A percentile compares a stretch with the other conserved stretches of the same genome.
Evolutionary conservation across 352 stramenopile genomes (phyloP).

Genomic region (Phytophthora boehmeriae): DNA sequence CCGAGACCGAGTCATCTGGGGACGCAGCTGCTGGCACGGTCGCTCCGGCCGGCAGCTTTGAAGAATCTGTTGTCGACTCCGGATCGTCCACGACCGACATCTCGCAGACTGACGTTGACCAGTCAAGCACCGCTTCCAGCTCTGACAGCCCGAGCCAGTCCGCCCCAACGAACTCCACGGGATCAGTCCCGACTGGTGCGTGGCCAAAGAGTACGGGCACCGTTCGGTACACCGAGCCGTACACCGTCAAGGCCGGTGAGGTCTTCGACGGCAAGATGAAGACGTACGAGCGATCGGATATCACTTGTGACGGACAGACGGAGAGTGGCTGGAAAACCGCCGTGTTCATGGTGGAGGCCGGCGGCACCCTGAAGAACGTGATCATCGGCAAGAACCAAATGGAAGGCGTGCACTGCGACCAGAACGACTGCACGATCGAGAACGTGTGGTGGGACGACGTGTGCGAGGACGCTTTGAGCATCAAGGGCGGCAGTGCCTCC

Average conservation of each 20-base stretch:
- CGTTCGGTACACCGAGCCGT: conserved; percentile 19
- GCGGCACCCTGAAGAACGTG: conserved; percentile 43
- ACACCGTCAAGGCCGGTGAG: conserved; percentile 38
- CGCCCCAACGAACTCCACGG: conserved; percentile 12
- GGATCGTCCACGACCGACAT: conserved; percentile 6
- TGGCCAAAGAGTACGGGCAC: conserved; percentile 13
- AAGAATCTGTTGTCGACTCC: conserved; percentile 20
- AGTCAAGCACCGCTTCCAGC: conserved; percentile 22
- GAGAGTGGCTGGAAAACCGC: conserved; percentile 13
- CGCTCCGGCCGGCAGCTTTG: conserved; percentile 20
- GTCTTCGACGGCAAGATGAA: conserved; percentile 28
- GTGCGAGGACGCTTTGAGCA: conserved; percentile 28
- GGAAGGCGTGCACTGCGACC: conserved; percentile 25
- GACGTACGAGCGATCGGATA: conserved; percentile 55
- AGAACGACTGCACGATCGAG: conserved; percentile 37
- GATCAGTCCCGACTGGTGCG: conserved; percentile 5
- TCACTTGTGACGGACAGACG: conserved; percentile 36
- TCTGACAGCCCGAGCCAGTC: conserved; percentile 1
- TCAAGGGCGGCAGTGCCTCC: conserved; percentile 39
- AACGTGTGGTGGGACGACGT: conserved; percentile 17
- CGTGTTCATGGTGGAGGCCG: conserved; percentile 33
- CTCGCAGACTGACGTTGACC: conserved; percentile 17
- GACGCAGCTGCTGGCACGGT: conserved; percentile 19
- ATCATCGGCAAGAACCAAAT: conserved; percentile 44
- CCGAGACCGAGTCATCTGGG: conserved; percentile 4